Conservation (phyloP, 2,329 filamentous ascomycete species). For the Fusarium verrucosum region DNA sequence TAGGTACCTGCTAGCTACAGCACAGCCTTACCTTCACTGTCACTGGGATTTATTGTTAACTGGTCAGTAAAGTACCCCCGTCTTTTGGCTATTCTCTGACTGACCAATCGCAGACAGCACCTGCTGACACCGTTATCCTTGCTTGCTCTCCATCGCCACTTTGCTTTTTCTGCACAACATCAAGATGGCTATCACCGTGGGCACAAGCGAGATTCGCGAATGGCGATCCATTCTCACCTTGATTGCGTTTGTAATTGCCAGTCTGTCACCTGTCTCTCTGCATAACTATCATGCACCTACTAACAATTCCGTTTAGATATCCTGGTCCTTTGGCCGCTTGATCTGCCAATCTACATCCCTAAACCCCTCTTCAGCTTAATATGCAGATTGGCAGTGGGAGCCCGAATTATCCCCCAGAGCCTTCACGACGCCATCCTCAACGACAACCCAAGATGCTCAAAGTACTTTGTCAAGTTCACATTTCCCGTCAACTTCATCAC, state of each 20-base stretch:
- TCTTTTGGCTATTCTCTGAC: too few species aligned
- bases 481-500: constrained; percentile 78
- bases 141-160: too few species aligned
- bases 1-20: too few species aligned
- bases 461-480: constrained; percentile 58
- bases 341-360: constrained; percentile 70
- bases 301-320: constrained; percentile 61
- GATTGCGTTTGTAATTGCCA: constrained; percentile 73
- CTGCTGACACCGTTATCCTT: too few species aligned
- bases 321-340: constrained; percentile 74
- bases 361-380: constrained; percentile 56
- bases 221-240: constrained; percentile 78
- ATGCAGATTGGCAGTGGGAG: constrained; percentile 47
- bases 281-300: not conserved
- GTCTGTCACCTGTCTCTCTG: constrained; percentile 60
- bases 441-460: constrained; percentile 41
- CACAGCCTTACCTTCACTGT: too few species aligned
- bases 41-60: too few species aligned
- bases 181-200: constrained; percentile 18
- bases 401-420: constrained; percentile 63
- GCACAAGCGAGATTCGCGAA: constrained; percentile 58
- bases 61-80: too few species aligned
- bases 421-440: constrained; percentile 38
- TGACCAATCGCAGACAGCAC: too few species aligned
- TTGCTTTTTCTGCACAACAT: too few species aligned